phyloP scores from a whole-genome alignment of 495 filamentous ascomycete genomes.

The Penicillium parvum region DNA sequence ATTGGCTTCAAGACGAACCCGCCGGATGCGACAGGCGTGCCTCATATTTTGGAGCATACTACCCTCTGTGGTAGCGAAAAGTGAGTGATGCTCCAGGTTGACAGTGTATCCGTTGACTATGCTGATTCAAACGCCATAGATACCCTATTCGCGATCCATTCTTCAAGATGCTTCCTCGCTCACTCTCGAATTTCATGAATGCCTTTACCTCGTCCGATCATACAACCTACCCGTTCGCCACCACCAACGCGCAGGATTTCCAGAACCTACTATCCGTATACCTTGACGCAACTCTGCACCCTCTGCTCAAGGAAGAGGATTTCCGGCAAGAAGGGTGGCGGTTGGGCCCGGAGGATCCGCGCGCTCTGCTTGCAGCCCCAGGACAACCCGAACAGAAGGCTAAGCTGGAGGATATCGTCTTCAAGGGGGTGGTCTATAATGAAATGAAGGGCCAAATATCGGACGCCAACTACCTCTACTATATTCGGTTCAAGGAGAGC shows the following conservation, averaged over 20 bases:
- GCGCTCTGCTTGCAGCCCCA: conserved; percentile 44
- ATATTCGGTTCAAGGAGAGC: conserved; percentile 89
- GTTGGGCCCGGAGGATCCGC: conserved; percentile 84
- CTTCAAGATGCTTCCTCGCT: conserved; percentile 98
- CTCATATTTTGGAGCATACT: conserved; percentile 96
- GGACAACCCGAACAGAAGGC: conserved; percentile 30
- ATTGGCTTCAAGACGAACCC: conserved; percentile 99
- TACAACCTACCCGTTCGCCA: conserved; percentile 97
- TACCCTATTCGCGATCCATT: conserved; percentile 97
- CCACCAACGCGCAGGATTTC: conserved; percentile 94
- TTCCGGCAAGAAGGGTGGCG: conserved; percentile 97
- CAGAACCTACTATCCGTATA: conserved; percentile 95
- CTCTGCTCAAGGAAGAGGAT: conserved; percentile 81
- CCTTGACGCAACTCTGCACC: conserved; percentile 87
- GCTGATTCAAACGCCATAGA: no score
- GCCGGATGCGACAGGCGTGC: conserved; percentile 90
- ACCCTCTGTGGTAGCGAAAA: conserved; percentile 96
- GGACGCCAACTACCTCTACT: conserved; percentile 92
- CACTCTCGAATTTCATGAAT: conserved; percentile 98
- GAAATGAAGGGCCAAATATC: conserved; percentile 99
- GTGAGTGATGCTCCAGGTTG: conserved; percentile 49
- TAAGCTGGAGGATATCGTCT: conserved; percentile 59
- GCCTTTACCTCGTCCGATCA: conserved; percentile 94
- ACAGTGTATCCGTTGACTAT: no score
- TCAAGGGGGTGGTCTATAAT: conserved; percentile 99